A percentile compares a stretch with the other conserved stretches of the same genome.
Conservation (phyloP, 1,284 basidiomycete genomes). For the Athelia sp. region DNA sequence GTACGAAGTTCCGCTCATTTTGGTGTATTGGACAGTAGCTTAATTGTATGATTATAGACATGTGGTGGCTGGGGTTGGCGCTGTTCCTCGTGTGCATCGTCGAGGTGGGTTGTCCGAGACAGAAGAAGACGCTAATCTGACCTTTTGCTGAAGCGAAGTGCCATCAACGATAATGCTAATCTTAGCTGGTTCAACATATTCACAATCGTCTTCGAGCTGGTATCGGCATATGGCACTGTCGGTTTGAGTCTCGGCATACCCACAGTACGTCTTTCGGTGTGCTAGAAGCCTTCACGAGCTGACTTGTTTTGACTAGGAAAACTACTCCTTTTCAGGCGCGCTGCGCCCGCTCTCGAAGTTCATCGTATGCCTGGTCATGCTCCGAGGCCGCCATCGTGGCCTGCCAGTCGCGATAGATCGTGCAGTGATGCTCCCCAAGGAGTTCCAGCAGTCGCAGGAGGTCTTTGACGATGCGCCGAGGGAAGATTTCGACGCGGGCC, state of each 20-base stretch:
- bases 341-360: conserved; percentile 84
- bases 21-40: not conserved
- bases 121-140: conserved; percentile 5
- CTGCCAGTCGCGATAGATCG: conserved; percentile 87
- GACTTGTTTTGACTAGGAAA: conserved; percentile 37
- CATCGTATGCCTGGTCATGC: conserved; percentile 83
- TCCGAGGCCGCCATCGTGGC: conserved; percentile 90
- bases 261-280: conserved; percentile 34
- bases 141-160: conserved; percentile 38
- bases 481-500: not conserved
- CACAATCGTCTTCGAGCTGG: conserved; percentile 78
- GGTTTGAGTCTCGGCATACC: conserved; percentile 76
- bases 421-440: conserved; percentile 71
- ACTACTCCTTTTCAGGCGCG: conserved; percentile 78
- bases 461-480: not conserved
- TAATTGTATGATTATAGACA: conserved; percentile 44
- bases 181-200: conserved; percentile 78
- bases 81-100: conserved; percentile 84
- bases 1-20: conserved; percentile 29
- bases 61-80: conserved; percentile 85
- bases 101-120: conserved; percentile 45
- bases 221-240: conserved; percentile 90
- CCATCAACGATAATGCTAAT: conserved; percentile 48
- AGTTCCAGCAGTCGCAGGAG: conserved; percentile 27
- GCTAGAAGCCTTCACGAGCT: conserved; percentile 1